Base-by-base conservation (phyloP, 371 early-diverging fungal genomes). In the Lichtheimia ramosa region DNA sequence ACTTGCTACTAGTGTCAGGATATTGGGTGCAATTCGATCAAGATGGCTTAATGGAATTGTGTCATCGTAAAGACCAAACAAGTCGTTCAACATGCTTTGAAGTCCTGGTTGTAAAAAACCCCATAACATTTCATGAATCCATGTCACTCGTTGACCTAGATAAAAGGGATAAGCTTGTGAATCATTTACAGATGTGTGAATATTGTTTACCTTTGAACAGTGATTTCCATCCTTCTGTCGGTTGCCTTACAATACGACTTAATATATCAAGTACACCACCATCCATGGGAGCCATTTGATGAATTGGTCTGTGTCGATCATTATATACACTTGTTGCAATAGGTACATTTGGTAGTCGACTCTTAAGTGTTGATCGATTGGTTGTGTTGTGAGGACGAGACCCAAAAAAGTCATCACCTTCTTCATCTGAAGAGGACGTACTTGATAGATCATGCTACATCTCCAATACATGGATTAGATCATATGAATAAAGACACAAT, bases 21-120 rank as follows among this genome's bases (percentile, higher is more conserved):
- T 67, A 58, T 88, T 88, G 13, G 88, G 85, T 14, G 76, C 79
- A 18, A 77, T 77, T 51, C 65, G 73, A 50, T 89, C 66, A 48
- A 89, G 65, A 60, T 93, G 88, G 18, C 84, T 82, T 48, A 89
- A 69, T 13, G 89, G 87, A 18, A 88, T 87, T 3, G 89, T 87
- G 59, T 88, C 89, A 59, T 92, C 93, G 62, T 92, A 89, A 15
- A 92, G 64, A 34, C 87, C 89, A 62, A 92, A 86, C 25, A 84
- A 55, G 52, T 92, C 93, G 69, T 91, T 92, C 51, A 92, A 62
- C 3, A 74, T 62, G 8, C 85, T 82, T 68, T 92, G 92, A 34
- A 93, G 61, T 14, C 86, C 81, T 2, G 94, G 92, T 64, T 92
- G 88, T 40, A 90, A 58, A 43, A 87, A 67, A 8, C 88, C 71